Percentiles rank a stretch among this genome's conserved stretches.
These are phyloP conservation scores for Saccharomycopsis sp. DNA, from an alignment of 805 yeast genomes.

Conservation along the genomic window DNA sequence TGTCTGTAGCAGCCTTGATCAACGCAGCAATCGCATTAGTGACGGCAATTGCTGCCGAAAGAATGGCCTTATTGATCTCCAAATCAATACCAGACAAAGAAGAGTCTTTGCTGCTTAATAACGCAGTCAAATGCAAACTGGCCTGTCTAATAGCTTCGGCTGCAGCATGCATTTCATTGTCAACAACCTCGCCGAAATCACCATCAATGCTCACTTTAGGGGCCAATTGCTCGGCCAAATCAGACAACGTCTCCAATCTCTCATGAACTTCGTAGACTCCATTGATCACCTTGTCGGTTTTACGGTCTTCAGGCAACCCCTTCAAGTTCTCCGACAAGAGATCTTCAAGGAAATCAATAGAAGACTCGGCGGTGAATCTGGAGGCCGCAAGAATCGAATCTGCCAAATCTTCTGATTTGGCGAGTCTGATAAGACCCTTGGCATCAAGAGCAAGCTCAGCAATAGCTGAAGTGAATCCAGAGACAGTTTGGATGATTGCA, in stretches of 20 bases:
- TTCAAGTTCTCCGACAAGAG: conserved; percentile 47
- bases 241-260: conserved; percentile 50
- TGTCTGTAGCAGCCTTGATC: conserved; percentile 68
- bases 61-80: conserved; percentile 68
- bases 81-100: conserved; percentile 48
- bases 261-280: conserved; percentile 70
- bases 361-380: conserved; percentile 50
- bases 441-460: conserved; percentile 58
- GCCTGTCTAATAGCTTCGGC: conserved; percentile 66
- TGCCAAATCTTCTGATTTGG: conserved; percentile 44
- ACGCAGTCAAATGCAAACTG: conserved; percentile 46
- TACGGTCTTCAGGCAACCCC: conserved; percentile 52
- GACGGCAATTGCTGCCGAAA: conserved; percentile 72
- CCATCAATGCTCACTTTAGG: conserved; percentile 37
- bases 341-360: conserved; percentile 49
- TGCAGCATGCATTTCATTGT: conserved; percentile 64
- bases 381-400: conserved; percentile 45
- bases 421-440: conserved; percentile 59
- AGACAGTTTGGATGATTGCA: conserved; percentile 53
- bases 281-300: conserved; percentile 69
- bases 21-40: conserved; percentile 70
- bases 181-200: conserved; percentile 66
- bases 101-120: conserved; percentile 45
- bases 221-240: conserved; percentile 50
- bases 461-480: conserved; percentile 55